Conservation (phyloP, 1,284 basidiomycete species). For the Anthracocystis walkeri region DNA sequence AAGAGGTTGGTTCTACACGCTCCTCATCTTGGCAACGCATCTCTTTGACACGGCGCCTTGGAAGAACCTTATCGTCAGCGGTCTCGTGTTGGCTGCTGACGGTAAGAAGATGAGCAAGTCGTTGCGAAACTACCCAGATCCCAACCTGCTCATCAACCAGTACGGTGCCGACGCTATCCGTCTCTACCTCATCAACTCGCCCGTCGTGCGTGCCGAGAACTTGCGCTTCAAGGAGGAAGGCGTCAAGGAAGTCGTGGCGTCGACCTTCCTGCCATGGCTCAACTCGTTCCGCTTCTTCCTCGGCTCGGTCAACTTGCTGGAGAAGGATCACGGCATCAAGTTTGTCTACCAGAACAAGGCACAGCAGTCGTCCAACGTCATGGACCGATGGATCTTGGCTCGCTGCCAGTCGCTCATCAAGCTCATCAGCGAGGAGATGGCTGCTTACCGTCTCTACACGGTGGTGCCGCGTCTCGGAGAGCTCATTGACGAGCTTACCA, state of each 20-base stretch:
- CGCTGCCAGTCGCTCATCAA: slow-evolving; percentile 95
- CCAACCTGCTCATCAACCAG: slow-evolving; percentile 86
- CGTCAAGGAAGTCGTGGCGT: slow-evolving; percentile 93
- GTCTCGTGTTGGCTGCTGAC: slow-evolving; percentile 95
- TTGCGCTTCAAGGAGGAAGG: slow-evolving; percentile 98
- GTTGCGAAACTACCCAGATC: slow-evolving; percentile 97
- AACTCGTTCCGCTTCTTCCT: slow-evolving; percentile 99
- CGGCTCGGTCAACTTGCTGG: slow-evolving; percentile 88
- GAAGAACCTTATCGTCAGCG: slow-evolving; percentile 97
- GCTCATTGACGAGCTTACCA: slow-evolving; percentile 95
- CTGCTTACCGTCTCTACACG: slow-evolving; percentile 95
- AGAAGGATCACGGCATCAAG: slow-evolving; percentile 82
- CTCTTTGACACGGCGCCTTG: slow-evolving; percentile 93
- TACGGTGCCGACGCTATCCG: slow-evolving; percentile 97
- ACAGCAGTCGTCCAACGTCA: slow-evolving; percentile 88
- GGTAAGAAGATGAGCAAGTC: slow-evolving; percentile 99
- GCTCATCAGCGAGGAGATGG: slow-evolving; percentile 93
- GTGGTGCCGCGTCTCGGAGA: slow-evolving; percentile 93
- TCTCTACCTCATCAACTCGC: slow-evolving; percentile 99
- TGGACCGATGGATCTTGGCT: slow-evolving; percentile 98
- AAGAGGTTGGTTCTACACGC: slow-evolving; percentile 98
- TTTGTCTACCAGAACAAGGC: slow-evolving; percentile 91
- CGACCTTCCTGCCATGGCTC: slow-evolving; percentile 97
- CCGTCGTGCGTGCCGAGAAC: slow-evolving; percentile 97
- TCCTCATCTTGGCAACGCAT: slow-evolving; percentile 94